Conservation (phyloP, 2,329 filamentous ascomycete genomes). For the Botryotinia calthae region DNA sequence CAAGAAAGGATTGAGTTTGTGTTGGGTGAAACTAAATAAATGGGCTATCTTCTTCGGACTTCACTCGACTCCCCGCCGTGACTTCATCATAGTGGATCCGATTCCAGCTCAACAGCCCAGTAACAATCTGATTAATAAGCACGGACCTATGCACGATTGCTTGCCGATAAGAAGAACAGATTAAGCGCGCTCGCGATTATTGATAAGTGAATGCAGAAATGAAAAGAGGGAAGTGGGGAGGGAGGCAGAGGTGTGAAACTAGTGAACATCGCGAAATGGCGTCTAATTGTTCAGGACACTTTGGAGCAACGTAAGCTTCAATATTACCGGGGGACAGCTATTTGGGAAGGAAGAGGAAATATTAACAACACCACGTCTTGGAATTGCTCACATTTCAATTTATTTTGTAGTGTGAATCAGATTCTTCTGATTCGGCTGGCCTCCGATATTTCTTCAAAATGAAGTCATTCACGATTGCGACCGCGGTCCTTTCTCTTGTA, state of each 20-base stretch:
- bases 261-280: constrained; percentile 11
- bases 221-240: not conserved
- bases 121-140: not conserved
- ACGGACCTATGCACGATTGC: not conserved
- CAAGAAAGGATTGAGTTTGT: not conserved
- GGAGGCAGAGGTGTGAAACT: constrained; percentile 9
- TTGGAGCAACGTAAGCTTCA: constrained; percentile 32
- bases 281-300: constrained; percentile 27
- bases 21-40: constrained; percentile 5
- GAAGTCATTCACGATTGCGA: constrained; percentile 46
- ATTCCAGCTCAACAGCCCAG: not conserved
- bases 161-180: not conserved
- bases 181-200: not conserved
- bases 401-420: not conserved
- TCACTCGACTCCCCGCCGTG: not conserved
- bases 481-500: constrained; percentile 56
- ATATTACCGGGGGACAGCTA: constrained; percentile 18
- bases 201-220: not conserved
- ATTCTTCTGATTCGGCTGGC: not conserved
- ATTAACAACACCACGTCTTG: constrained; percentile 6
- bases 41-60: not conserved
- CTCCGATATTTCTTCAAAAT: constrained; percentile 32
- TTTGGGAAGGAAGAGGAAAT: constrained; percentile 1
- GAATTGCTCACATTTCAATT: not conserved
- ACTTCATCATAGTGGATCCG: not conserved